A percentile compares a stretch with the other conserved stretches of the same genome.
Evolutionary conservation across 768 basidiomycete genomes (phyloP).

Genomic region (Pisolithus sp.): DNA sequence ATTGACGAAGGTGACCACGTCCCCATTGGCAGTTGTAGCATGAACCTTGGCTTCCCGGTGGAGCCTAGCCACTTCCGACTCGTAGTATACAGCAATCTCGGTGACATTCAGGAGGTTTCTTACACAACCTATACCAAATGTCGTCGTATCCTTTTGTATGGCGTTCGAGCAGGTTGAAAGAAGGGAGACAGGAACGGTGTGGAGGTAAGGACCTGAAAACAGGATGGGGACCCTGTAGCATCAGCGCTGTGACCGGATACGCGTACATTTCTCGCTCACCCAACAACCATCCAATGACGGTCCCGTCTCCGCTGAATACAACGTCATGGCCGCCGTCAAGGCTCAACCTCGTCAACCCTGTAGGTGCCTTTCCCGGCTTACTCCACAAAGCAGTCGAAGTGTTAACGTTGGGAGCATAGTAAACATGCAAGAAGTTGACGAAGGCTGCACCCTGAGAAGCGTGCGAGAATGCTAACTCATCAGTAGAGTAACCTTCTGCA

Average conservation of each 20-base stretch:
- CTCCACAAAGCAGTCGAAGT: conserved; percentile 53
- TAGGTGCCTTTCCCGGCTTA: conserved; percentile 61
- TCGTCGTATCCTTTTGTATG: conserved; percentile 42
- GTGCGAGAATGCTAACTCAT: conserved; percentile 46
- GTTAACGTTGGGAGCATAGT: conserved; percentile 43
- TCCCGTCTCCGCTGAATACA: conserved; percentile 57
- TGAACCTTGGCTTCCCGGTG: conserved; percentile 40
- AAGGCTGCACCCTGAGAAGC: conserved; percentile 46
- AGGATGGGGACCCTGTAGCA: not conserved
- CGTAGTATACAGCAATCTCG: conserved; percentile 52
- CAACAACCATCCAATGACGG: conserved; percentile 65
- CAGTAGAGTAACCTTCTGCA: conserved; percentile 51
- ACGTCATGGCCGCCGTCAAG: conserved; percentile 71
- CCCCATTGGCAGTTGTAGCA: conserved; percentile 12
- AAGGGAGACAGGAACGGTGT: conserved; percentile 52
- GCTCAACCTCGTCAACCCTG: conserved; percentile 55
- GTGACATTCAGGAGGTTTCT: conserved; percentile 50
- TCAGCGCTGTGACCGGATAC: not conserved
- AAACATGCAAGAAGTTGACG: conserved; percentile 65
- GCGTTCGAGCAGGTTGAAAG: conserved; percentile 42
- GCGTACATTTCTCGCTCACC: conserved; percentile 34
- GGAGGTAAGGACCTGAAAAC: conserved; percentile 51
- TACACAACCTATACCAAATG: conserved; percentile 60
- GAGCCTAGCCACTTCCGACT: conserved; percentile 55
- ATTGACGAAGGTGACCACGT: conserved; percentile 55